These are phyloP conservation scores for Alternaria tenuissima DNA, from an alignment of 2,329 filamentous ascomycete species.

Conservation along the genomic window DNA sequence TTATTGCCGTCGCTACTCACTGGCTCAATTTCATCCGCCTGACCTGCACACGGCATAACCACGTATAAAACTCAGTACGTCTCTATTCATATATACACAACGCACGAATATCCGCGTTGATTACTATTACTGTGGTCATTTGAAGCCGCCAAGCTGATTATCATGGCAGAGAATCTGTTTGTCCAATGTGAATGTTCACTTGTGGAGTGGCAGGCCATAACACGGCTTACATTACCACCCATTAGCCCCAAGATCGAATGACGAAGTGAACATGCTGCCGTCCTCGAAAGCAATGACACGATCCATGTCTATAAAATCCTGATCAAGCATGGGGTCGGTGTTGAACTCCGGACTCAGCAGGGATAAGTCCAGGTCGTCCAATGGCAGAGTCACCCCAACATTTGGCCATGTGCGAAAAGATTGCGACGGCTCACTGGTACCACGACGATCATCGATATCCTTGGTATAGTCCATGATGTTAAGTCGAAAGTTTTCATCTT, in stretches of 20 bases:
- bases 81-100: too few species aligned
- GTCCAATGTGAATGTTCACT: background rate
- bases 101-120: too few species aligned
- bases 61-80: too few species aligned
- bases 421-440: background rate
- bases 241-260: background rate
- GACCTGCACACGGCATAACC: too few species aligned
- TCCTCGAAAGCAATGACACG: constrained; percentile 32
- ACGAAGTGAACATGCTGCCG: constrained; percentile 28
- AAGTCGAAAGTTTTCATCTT: background rate
- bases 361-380: background rate
- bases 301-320: constrained; percentile 28
- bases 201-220: background rate
- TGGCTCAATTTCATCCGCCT: too few species aligned
- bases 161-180: too few species aligned
- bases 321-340: constrained; percentile 18
- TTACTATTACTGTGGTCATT: too few species aligned
- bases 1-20: too few species aligned
- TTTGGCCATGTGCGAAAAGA: background rate
- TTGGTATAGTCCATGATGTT: background rate
- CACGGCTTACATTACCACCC: background rate
- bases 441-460: background rate
- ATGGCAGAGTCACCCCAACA: background rate
- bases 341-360: background rate
- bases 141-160: too few species aligned